Base-by-base conservation (phyloP, 1,284 basidiomycete species). In the Mycena sp. region DNA sequence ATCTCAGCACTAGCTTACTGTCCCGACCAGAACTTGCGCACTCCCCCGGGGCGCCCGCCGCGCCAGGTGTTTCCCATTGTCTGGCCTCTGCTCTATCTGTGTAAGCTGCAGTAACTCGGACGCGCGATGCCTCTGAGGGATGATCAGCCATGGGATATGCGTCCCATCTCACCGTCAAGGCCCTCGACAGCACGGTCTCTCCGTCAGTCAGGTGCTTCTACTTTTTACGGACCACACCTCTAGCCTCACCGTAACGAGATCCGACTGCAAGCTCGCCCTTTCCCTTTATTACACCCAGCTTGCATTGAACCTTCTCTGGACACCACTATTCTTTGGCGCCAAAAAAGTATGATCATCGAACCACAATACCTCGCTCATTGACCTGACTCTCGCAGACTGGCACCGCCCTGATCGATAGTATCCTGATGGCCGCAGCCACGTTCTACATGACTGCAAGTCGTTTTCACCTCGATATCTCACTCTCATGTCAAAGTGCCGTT, bases 211-310 rank as follows among this genome's bases (percentile, higher is more conserved):
- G 78, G 85, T 85, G 65, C 11, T 17, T 44, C 19, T 14, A 5
- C 54, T 54, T 40, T 40, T 43, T n/a, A n/a, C n/a, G n/a, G n/a
- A n/a, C n/a, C n/a, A n/a, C n/a, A n/a, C n/a, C n/a, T n/a, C n/a
- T n/a, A n/a, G n/a, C n/a, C n/a, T 61, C 25, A 58, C 23, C 28
- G 19, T 48, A 14, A 69, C 64, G 60, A 86, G 86, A 53, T 74
- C 79, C 26, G 75, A 80, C 61, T 81, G 89, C 40, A 77, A 80
- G 41, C 72, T 80, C 40, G 88, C 87, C 2, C 75, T 93, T 40
- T 79, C 80, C 32, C 77, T 93, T 44, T 93, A 94, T 79, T 94
- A 89, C 76, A 80, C 79, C 6, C 91, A 93, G 73, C 80, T 93
- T 38, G 87, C 78, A 0, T 75, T 93, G 45, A 93, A 93, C 78